Percentiles rank a stretch among this genome's conserved stretches.
Conservation (phyloP, 805 yeast genomes). For the Metschnikowia cubensis region DNA sequence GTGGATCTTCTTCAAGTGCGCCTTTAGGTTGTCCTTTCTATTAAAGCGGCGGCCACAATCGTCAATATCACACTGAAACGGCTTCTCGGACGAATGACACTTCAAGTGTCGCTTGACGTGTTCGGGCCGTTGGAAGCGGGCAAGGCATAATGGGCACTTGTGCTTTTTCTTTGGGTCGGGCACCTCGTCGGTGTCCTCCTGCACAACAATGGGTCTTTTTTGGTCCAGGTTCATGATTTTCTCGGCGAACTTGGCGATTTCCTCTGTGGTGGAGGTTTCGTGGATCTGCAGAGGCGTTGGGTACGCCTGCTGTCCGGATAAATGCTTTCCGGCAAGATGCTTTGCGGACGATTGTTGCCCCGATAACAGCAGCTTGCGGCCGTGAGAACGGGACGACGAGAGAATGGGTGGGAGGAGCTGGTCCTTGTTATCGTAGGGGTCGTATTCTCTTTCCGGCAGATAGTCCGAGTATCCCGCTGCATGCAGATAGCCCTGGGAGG, state of each 20-base stretch:
- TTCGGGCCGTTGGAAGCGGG: conserved; percentile 64
- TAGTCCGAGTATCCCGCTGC: background rate
- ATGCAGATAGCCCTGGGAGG: conserved; percentile 1
- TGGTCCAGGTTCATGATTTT: conserved; percentile 19
- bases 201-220: conserved; percentile 20
- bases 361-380: conserved; percentile 4
- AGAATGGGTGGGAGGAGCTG: conserved; percentile 10
- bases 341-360: conserved; percentile 9
- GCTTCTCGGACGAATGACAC: conserved; percentile 55
- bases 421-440: background rate
- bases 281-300: conserved; percentile 17
- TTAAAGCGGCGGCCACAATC: conserved; percentile 55
- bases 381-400: conserved; percentile 1
- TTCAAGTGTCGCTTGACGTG: conserved; percentile 65
- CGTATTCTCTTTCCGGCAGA: conserved; percentile 5
- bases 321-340: background rate
- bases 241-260: conserved; percentile 20
- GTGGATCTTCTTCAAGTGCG: conserved; percentile 61
- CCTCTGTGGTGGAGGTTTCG: conserved; percentile 18
- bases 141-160: conserved; percentile 60
- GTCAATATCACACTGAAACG: conserved; percentile 49
- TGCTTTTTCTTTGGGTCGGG: conserved; percentile 52
- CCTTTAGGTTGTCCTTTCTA: conserved; percentile 57
- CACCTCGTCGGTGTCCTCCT: conserved; percentile 30
- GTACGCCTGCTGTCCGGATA: conserved; percentile 3